Percentiles rank a stretch among this genome's conserved stretches.
phyloP scores from a whole-genome alignment of 2,329 filamentous ascomycete genomes.

The Malbranchea zuffiana region DNA sequence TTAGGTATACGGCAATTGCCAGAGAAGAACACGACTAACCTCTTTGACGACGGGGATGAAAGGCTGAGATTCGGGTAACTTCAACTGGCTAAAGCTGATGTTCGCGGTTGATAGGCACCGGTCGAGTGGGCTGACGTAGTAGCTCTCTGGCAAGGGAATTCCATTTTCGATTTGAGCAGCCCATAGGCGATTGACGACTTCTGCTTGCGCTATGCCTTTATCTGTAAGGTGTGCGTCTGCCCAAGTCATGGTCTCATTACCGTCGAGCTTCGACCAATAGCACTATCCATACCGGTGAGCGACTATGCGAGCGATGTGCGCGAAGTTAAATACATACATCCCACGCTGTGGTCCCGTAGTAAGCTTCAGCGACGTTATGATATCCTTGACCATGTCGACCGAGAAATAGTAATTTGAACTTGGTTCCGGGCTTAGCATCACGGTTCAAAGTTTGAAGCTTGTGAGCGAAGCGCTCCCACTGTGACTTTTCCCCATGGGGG shows the following conservation, averaged over 20 bases:
- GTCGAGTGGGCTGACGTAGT: conserved; percentile 48
- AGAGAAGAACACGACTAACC: conserved; percentile 19
- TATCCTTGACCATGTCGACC: conserved; percentile 52
- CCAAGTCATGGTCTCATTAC: conserved; percentile 46
- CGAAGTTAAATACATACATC: conserved; percentile 35
- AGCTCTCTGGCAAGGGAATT: conserved; percentile 45
- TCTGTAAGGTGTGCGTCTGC: conserved; percentile 48
- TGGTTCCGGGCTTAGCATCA: conserved; percentile 26
- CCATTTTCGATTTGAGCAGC: conserved; percentile 34
- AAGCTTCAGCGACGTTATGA: conserved; percentile 50
- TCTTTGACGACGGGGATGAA: conserved; percentile 50
- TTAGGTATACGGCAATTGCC: background rate
- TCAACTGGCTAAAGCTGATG: conserved; percentile 42
- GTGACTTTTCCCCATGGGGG: conserved; percentile 31
- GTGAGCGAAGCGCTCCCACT: conserved; percentile 45
- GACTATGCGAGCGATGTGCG: conserved; percentile 2
- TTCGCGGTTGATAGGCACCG: conserved; percentile 49
- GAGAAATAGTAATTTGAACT: conserved; percentile 48
- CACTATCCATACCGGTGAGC: conserved; percentile 25
- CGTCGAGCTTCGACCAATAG: conserved; percentile 50
- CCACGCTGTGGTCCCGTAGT: conserved; percentile 50
- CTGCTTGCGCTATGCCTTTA: conserved; percentile 43
- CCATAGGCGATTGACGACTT: conserved; percentile 38
- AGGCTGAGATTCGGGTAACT: conserved; percentile 34
- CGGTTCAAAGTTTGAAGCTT: conserved; percentile 40